Conservation (phyloP, 805 yeast genomes). For the Cyberlindnera suaveolens region DNA sequence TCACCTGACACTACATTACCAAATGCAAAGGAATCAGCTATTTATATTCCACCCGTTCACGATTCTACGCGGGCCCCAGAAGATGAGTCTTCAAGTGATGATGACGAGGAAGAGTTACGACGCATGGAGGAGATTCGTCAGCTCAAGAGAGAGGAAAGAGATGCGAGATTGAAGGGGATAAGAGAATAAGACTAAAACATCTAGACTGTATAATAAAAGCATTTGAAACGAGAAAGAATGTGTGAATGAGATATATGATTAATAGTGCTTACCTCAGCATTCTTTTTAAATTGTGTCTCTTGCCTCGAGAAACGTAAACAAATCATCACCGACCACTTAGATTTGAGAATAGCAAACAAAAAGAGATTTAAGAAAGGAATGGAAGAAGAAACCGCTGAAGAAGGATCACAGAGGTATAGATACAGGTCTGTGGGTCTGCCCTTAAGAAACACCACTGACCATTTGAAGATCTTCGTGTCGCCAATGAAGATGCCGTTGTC, state of each 20-base stretch:
- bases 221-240: no score
- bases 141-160: conserved; percentile 49
- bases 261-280: no score
- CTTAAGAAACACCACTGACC: not conserved
- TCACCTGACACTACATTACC: conserved; percentile 1
- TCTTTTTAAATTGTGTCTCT: no score
- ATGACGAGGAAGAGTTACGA: conserved; percentile 42
- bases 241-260: no score
- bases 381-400: no score
- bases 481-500: not conserved
- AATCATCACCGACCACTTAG: not conserved
- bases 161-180: conserved; percentile 35
- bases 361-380: no score
- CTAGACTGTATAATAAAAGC: no score
- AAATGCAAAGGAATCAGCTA: conserved; percentile 1
- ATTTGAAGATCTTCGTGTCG: not conserved
- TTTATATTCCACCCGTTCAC: not conserved
- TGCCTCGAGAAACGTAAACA: not conserved
- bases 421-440: conserved; percentile 2
- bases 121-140: conserved; percentile 36
- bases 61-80: not conserved
- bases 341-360: no score
- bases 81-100: conserved; percentile 24
- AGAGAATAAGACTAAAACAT: no score
- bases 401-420: not conserved